Base-by-base conservation (phyloP, 2,329 filamentous ascomycete genomes). In the Diaporthe citrichinensis region DNA sequence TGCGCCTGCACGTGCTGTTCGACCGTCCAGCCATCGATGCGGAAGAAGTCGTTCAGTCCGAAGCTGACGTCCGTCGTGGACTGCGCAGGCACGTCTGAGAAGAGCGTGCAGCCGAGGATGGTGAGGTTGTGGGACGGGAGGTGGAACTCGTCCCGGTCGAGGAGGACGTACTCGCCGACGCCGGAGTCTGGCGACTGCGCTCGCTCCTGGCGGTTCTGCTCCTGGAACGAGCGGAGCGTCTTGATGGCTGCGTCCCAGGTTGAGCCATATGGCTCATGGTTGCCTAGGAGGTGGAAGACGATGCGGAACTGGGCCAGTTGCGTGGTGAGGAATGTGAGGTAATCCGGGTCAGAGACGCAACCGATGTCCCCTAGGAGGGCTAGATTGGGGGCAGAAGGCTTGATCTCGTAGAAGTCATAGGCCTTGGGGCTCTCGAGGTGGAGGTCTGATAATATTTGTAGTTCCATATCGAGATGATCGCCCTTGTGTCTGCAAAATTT, bases 321-420 rank as follows among this genome's bases (percentile, higher is more conserved):
- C 3, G 77, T 78, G 17, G 80, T 82, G 14, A 92, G 80, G 78
- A 92, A 92, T 1, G 46, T 72, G 46, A 87, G 82, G 17, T 71
- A 71, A 20, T 17, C 68, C 8, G 53, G 68, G 28, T 71, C 53
- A 31, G 20, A 59, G 17, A 71, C 53, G 77, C 86, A 86, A 61
- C 90, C 90, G 69, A 92, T 88, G 77, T 92, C 89, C 31, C 90
- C 90, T 0, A 92, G 84, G 0, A 92, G 84, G 0, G 88, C 90
- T 2, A 92, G 84, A 74, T 87, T 85, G 0, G 87, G 87, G 1
- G 89, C 87, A 68, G 81, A 83, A 1, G 87, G 86, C 0, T 79
- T 68, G 31, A 91, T 87, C 3, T 87, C 79, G 78, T 88, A 92
- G 34, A 82, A 31, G 44, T 89, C 86, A 79, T 92, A 92, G 25